A percentile compares a stretch with the other conserved stretches of the same genome.
These are phyloP conservation scores for Entomortierella chlamydospora DNA, from an alignment of 192 early-diverging fungal species.

Conservation along the genomic window DNA sequence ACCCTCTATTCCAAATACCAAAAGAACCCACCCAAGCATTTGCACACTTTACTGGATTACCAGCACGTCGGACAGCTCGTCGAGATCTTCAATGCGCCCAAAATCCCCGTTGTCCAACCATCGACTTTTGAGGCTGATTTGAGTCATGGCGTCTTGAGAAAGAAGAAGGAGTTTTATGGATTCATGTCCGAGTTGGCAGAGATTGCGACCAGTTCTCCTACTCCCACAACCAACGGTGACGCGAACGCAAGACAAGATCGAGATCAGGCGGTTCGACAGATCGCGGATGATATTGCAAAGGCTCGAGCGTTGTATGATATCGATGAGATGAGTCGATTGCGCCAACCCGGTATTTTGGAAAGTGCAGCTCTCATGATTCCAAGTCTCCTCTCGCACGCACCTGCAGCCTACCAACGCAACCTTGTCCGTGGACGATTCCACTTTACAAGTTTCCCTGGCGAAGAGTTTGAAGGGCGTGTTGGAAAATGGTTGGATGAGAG, in stretches of 20 bases:
- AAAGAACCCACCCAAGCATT: conserved; percentile 22
- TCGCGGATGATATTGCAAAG: conserved; percentile 16
- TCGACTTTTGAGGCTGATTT: conserved; percentile 34
- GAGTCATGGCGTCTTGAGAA: conserved; percentile 14
- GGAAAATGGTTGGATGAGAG: conserved; percentile 17
- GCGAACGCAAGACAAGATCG: not conserved
- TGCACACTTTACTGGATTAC: conserved; percentile 45
- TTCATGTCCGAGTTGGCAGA: conserved; percentile 2
- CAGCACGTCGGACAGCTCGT: conserved; percentile 46
- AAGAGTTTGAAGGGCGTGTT: conserved; percentile 26
- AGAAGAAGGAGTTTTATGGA: not conserved
- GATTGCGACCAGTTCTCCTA: not conserved
- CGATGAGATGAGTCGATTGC: conserved; percentile 21
- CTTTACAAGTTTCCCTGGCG: conserved; percentile 43
- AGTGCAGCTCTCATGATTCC: conserved; percentile 17
- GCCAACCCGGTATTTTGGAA: conserved; percentile 20
- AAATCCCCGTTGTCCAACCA: conserved; percentile 10
- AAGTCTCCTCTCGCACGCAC: conserved; percentile 39
- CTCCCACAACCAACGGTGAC: not conserved
- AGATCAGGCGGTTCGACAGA: conserved; percentile 4
- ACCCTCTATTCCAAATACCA: not conserved
- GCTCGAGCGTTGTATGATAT: conserved; percentile 22
- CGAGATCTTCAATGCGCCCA: conserved; percentile 14
- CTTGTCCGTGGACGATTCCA: conserved; percentile 36
- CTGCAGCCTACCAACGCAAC: conserved; percentile 41